These are phyloP conservation scores for Bruguiera sexangula DNA, from an alignment of 345 rosid genomes.

Conservation along the genomic window DNA sequence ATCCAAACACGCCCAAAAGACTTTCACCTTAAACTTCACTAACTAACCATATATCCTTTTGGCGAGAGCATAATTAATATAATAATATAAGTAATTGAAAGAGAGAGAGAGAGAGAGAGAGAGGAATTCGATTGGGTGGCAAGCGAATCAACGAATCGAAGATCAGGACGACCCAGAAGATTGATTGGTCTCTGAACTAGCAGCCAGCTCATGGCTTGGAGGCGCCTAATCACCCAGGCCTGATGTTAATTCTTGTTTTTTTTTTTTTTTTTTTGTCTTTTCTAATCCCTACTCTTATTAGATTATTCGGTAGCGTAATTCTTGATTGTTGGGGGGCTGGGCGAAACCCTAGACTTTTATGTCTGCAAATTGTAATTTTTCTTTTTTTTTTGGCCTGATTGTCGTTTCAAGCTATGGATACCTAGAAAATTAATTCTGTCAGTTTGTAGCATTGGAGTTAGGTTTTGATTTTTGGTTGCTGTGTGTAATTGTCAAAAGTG, in stretches of 20 bases:
- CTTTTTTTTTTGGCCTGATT: neutral
- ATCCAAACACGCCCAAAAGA: conserved; percentile 22
- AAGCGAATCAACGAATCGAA: neutral
- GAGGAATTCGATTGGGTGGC: no score
- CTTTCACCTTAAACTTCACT: neutral
- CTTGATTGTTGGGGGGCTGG: neutral
- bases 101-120: conserved; percentile 11
- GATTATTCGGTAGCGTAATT: no score
- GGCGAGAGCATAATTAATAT: no score
- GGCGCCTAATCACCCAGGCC: conserved; percentile 80
- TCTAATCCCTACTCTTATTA: neutral
- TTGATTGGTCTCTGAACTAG: conserved; percentile 1
- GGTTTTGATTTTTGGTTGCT: neutral
- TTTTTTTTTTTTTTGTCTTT: no score
- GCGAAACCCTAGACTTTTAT: conserved; percentile 15
- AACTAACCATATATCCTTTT: no score
- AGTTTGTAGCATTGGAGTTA: neutral
- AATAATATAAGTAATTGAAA: neutral
- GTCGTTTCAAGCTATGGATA: no score
- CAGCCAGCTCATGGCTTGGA: conserved; percentile 71
- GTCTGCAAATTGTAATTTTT: neutral
- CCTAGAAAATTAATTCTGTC: no score
- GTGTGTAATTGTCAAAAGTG: neutral
- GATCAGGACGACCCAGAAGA: conserved; percentile 12
- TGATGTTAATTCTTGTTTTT: neutral